phyloP scores from a whole-genome alignment of 139 green algal genomes.

The Yamagishiella unicocca region DNA sequence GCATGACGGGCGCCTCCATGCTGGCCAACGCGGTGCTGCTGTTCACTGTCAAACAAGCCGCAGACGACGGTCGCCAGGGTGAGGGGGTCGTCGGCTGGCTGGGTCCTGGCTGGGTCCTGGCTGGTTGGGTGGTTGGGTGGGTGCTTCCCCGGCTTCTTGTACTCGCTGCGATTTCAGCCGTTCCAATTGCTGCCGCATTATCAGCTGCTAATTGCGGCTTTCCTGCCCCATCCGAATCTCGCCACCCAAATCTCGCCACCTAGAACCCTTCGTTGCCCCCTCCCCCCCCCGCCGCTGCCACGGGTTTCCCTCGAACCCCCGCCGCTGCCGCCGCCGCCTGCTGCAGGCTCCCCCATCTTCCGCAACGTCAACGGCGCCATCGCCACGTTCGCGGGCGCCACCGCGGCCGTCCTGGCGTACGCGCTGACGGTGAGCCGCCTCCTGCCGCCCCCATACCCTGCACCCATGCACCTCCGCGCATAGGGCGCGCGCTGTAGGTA shows the following conservation, averaged over 20 bases:
- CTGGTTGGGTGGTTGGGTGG: background rate
- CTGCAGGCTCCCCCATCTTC: constrained; percentile 15
- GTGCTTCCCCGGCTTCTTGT: no score
- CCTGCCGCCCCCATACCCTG: no score
- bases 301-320: no score
- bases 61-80: constrained; percentile 34
- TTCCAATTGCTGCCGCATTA: no score
- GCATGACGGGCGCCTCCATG: background rate
- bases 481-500: no score
- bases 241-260: no score
- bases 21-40: constrained; percentile 5
- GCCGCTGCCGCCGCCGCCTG: background rate
- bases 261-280: no score
- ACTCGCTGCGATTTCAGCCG: no score
- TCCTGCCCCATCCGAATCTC: no score
- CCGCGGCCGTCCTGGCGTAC: background rate
- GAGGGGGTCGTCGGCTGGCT: background rate
- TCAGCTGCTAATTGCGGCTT: no score
- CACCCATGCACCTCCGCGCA: no score
- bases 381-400: background rate
- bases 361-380: background rate
- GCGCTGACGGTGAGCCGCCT: constrained; percentile 10
- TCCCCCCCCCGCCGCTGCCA: no score
- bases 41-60: constrained; percentile 20
- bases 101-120: background rate